Conservation (phyloP, 306 rosid species). For the Gastrolobium villosum region DNA sequence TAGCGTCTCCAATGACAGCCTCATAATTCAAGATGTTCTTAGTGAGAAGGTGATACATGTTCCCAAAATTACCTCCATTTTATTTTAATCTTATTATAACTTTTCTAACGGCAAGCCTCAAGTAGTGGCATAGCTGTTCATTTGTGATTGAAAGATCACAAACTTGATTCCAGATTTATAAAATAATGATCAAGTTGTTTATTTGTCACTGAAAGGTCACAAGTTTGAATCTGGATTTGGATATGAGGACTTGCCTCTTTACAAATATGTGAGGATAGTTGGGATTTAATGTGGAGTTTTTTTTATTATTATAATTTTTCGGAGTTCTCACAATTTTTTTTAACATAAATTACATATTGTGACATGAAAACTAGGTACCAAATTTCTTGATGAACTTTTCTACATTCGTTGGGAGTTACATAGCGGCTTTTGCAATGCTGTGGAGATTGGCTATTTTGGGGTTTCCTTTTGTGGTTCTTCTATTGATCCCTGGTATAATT, state of each 20-base stretch:
- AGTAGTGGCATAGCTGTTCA: too few species aligned
- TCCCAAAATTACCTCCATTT: not conserved
- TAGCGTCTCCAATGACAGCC: slow-evolving; percentile 77
- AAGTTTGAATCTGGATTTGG: too few species aligned
- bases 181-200: too few species aligned
- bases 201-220: too few species aligned
- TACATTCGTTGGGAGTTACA: slow-evolving; percentile 69
- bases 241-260: too few species aligned
- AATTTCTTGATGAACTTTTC: slow-evolving; percentile 70
- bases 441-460: slow-evolving; percentile 84
- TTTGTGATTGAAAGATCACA: too few species aligned
- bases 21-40: slow-evolving; percentile 74
- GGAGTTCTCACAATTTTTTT: not conserved
- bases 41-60: slow-evolving; percentile 65
- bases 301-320: not conserved
- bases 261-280: too few species aligned
- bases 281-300: not conserved
- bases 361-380: slow-evolving; percentile 55
- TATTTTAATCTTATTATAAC: too few species aligned
- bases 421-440: slow-evolving; percentile 61
- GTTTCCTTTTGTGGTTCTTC: slow-evolving; percentile 65
- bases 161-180: too few species aligned
- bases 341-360: not conserved
- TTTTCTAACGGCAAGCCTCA: too few species aligned
- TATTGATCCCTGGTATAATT: slow-evolving; percentile 75